Percentiles rank a stretch among this genome's conserved stretches.
These are phyloP conservation scores for Amylocarpus encephaloides DNA, from an alignment of 2,329 filamentous ascomycete genomes.

Conservation along the genomic window DNA sequence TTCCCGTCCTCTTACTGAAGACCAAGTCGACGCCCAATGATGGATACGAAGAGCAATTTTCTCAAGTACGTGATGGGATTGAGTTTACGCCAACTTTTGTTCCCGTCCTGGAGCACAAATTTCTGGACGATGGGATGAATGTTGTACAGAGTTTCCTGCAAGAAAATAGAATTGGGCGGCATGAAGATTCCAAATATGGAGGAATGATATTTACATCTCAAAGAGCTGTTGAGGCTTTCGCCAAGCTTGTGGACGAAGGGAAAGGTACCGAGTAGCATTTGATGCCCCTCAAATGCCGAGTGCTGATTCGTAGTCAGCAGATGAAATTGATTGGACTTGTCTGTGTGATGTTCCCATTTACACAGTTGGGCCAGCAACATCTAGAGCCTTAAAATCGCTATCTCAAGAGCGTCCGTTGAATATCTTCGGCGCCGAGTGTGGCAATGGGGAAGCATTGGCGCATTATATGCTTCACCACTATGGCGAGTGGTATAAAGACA, in stretches of 20 bases:
- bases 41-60: slow-evolving; percentile 65
- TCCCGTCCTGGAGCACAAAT: slow-evolving; percentile 68
- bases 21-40: slow-evolving; percentile 68
- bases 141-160: slow-evolving; percentile 46
- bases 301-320: slow-evolving; percentile 5
- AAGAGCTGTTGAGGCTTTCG: slow-evolving; percentile 73
- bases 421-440: slow-evolving; percentile 74
- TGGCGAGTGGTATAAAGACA: slow-evolving; percentile 42
- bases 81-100: slow-evolving; percentile 63
- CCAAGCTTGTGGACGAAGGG: slow-evolving; percentile 50
- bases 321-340: slow-evolving; percentile 40
- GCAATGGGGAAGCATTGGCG: slow-evolving; percentile 76
- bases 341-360: slow-evolving; percentile 59
- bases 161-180: slow-evolving; percentile 35
- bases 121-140: slow-evolving; percentile 53
- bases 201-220: slow-evolving; percentile 83
- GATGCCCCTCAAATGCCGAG: neutral
- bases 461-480: slow-evolving; percentile 76
- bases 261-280: slow-evolving; percentile 20
- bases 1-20: slow-evolving; percentile 68
- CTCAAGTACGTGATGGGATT: slow-evolving; percentile 35
- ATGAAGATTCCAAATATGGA: slow-evolving; percentile 47
- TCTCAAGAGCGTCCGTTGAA: slow-evolving; percentile 45
- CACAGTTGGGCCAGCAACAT: slow-evolving; percentile 75
- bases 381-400: slow-evolving; percentile 61